phyloP scores from a whole-genome alignment of 1,284 basidiomycete genomes.

The Anthracocystis walkeri region DNA sequence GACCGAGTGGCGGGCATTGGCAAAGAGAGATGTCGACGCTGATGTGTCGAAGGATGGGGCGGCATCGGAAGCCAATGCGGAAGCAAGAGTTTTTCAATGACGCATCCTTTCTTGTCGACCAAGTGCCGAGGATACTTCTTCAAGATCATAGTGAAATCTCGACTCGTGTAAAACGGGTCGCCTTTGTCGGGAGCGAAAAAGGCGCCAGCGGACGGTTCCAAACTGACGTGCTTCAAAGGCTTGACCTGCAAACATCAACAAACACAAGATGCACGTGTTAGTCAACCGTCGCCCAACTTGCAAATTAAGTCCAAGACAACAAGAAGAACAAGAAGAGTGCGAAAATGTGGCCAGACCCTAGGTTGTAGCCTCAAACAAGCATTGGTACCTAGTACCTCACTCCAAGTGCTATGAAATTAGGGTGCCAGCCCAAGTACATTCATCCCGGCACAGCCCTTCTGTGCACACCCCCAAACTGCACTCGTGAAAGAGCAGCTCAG shows the following conservation, averaged over 20 bases:
- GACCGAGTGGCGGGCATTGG: not conserved
- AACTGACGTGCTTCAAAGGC: slow-evolving; percentile 18
- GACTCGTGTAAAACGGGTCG: slow-evolving; percentile 3
- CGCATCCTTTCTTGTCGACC: slow-evolving; percentile 8
- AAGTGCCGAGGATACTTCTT: slow-evolving; percentile 38
- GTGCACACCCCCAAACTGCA: not conserved
- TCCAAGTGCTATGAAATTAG: slow-evolving; percentile 61
- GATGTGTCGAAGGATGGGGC: slow-evolving; percentile 32
- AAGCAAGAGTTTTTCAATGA: slow-evolving; percentile 13
- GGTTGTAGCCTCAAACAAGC: slow-evolving; percentile 57
- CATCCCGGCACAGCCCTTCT: slow-evolving; percentile 32
- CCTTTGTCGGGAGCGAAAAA: slow-evolving; percentile 19
- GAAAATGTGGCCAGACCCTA: slow-evolving; percentile 49
- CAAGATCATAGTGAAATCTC: slow-evolving; percentile 34
- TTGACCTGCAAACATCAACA: slow-evolving; percentile 23
- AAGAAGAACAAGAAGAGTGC: not conserved
- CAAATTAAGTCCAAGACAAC: not conserved
- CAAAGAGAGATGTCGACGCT: slow-evolving; percentile 26
- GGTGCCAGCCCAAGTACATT: slow-evolving; percentile 57
- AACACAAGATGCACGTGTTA: slow-evolving; percentile 9
- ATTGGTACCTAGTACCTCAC: slow-evolving; percentile 56
- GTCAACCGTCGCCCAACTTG: not conserved
- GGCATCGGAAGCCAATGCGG: slow-evolving; percentile 39
- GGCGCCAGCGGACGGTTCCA: not conserved
- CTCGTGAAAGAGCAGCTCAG: not conserved